Conservation (phyloP, 345 rosid species). For the Dipteronia dyeriana region DNA sequence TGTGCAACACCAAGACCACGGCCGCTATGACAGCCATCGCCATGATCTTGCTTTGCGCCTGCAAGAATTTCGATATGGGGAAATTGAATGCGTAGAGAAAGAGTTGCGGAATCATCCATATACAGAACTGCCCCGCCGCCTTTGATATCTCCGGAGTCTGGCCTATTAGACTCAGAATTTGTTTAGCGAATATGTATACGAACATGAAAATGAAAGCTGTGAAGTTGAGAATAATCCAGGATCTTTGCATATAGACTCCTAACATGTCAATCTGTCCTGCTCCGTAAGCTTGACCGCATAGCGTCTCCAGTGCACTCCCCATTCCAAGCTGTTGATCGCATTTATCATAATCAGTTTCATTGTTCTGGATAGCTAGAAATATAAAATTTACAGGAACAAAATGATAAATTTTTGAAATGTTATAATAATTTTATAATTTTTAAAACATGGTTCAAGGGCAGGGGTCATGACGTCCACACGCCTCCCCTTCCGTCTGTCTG, state of each 20-base stretch:
- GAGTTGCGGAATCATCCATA: slow-evolving; percentile 88
- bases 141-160: slow-evolving; percentile 65
- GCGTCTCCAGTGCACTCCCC: slow-evolving; percentile 97
- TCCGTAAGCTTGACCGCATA: slow-evolving; percentile 93
- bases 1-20: slow-evolving; percentile 55
- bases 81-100: slow-evolving; percentile 75
- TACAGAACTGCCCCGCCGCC: slow-evolving; percentile 69
- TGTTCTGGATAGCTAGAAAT: no score
- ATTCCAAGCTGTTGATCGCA: slow-evolving; percentile 63
- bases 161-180: slow-evolving; percentile 56
- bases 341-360: no score
- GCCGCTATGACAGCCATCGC: slow-evolving; percentile 74
- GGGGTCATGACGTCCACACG: no score
- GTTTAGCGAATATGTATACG: slow-evolving; percentile 62
- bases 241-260: slow-evolving; percentile 87
- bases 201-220: slow-evolving; percentile 58
- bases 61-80: slow-evolving; percentile 83
- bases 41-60: slow-evolving; percentile 90
- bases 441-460: no score
- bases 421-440: no score
- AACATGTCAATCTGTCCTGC: slow-evolving; percentile 84
- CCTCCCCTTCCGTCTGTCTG: no score
- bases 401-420: no score
- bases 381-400: no score
- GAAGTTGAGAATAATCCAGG: slow-evolving; percentile 81